Base-by-base conservation (phyloP, 2,329 filamentous ascomycete genomes). In the Beauveria bassiana region DNA sequence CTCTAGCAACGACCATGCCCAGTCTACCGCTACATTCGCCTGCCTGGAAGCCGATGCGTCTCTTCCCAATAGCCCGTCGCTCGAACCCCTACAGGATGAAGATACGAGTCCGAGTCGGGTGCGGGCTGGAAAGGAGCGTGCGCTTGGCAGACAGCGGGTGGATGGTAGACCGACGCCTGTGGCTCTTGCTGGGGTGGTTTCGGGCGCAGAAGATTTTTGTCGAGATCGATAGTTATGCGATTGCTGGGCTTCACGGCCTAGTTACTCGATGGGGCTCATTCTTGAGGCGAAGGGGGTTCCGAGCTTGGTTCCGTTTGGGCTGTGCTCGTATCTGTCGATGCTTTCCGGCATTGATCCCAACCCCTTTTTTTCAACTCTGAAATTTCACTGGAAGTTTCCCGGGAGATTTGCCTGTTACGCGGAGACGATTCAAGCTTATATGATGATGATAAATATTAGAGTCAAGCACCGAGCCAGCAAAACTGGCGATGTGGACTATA, bases 191-290 rank as follows among this genome's bases (percentile, higher is more conserved):
- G 59, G 64, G 67, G 68, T 65, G 71, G 74, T 63, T 63, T 71
- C 73, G 72, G 74, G 72, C 81, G 85, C 81, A 75, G 78, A 81
- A 77, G 80, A 74, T 78, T 80, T 89, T 97, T 89, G 93, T 97
- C 93, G 87, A 86, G 89, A 83, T 90, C 85, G 82, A 96, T 86
- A 97, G 93, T 89, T 87, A 98, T 97, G 93, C 93, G 93, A 96
- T 97, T 96, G 91, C 90, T 79, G 69, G 71, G 64, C 68, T 73
- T 73, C 69, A 66, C 65, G 68, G 66, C 61, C 75, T 77, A 82
- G 90, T 96, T 96, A 98, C 93, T 96, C 93, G 92, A 98, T 96
- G 93, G 93, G 93, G 93, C 93, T 97, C 92, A 98, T 96, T 97
- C 91, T 97, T 89, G 93, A 92, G 84, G 89, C 93, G 92, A 96